Evolutionary conservation across 2,329 filamentous ascomycete genomes (phyloP).

Genomic region (Malbranchea zuffiana): DNA sequence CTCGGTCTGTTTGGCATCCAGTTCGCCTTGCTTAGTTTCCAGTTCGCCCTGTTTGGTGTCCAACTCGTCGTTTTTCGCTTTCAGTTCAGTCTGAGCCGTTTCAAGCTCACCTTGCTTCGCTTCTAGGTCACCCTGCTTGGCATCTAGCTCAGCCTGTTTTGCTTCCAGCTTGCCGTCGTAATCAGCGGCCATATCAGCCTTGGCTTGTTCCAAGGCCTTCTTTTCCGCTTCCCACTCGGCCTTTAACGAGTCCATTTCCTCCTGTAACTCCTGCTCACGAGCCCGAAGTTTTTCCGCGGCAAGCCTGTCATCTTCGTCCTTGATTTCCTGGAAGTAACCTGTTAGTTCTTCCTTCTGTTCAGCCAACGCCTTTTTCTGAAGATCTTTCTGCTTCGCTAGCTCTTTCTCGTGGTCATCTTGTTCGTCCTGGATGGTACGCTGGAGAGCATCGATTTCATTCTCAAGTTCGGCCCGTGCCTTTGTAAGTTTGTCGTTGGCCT

Average conservation of each 20-base stretch:
- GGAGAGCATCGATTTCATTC: constrained; percentile 28
- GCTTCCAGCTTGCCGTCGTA: constrained; percentile 26
- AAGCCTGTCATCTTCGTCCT: constrained; percentile 32
- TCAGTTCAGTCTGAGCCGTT: constrained; percentile 20
- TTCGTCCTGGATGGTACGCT: constrained; percentile 30
- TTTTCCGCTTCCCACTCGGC: constrained; percentile 29
- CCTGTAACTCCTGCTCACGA: constrained; percentile 36
- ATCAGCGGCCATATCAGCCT: constrained; percentile 27
- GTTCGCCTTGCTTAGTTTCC: constrained; percentile 13
- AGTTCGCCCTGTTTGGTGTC: constrained; percentile 15
- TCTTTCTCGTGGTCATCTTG: constrained; percentile 29
- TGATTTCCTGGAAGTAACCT: constrained; percentile 39
- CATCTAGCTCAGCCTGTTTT: constrained; percentile 25
- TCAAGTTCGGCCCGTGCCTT: constrained; percentile 37
- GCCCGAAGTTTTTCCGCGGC: constrained; percentile 28
- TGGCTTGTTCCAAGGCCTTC: constrained; percentile 28
- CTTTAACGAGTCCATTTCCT: constrained; percentile 27
- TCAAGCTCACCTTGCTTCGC: constrained; percentile 21
- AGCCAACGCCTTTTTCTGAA: constrained; percentile 25
- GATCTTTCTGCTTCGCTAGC: constrained; percentile 30
- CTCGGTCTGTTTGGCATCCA: constrained; percentile 13
- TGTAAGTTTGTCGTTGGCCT: constrained; percentile 36
- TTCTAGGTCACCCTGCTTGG: constrained; percentile 20
- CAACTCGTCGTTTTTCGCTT: constrained; percentile 20
- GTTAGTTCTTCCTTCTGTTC: constrained; percentile 38